Evolutionary conservation across 2,329 filamentous ascomycete genomes (phyloP).

Genomic region (Stromatinia cepivora): DNA sequence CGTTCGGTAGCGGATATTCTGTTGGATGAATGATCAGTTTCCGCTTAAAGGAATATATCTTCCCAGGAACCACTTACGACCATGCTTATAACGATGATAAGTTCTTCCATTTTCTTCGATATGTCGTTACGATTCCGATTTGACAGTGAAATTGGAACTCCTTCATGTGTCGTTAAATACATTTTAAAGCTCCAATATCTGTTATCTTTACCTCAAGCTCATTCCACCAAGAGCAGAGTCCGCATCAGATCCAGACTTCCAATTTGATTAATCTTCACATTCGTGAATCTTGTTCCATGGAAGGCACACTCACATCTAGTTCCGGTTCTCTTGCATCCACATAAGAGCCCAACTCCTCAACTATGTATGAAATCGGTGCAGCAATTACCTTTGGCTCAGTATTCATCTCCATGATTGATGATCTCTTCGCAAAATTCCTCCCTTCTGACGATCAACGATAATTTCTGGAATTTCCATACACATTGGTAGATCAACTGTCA

Average conservation of each 20-base stretch:
- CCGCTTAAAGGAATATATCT: neutral
- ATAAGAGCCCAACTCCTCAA: constrained; percentile 13
- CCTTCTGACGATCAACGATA: neutral
- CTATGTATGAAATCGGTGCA: neutral
- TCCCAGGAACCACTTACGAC: neutral
- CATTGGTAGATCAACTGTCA: neutral
- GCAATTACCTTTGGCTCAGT: neutral
- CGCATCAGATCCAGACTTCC: neutral
- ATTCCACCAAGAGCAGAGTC: constrained; percentile 18
- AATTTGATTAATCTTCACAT: neutral
- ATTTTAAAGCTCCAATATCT: neutral
- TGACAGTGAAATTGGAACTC: constrained; percentile 9
- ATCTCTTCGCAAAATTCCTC: neutral
- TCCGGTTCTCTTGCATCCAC: constrained; percentile 2
- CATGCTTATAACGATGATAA: constrained; percentile 21
- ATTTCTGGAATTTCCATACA: neutral
- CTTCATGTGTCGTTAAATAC: constrained; percentile 3
- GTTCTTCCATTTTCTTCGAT: constrained; percentile 23
- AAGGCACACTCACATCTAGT: constrained; percentile 5
- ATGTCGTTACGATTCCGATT: constrained; percentile 16
- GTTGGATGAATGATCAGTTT: neutral
- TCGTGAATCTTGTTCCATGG: no score
- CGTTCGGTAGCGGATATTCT: constrained; percentile 22
- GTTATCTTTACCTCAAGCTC: neutral
- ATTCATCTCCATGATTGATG: neutral